Evolutionary conservation across 31 red algal species (phyloP), one percentile per base, ranked within the genome.

Genomic region (Asparagopsis taxiformis): DNA sequence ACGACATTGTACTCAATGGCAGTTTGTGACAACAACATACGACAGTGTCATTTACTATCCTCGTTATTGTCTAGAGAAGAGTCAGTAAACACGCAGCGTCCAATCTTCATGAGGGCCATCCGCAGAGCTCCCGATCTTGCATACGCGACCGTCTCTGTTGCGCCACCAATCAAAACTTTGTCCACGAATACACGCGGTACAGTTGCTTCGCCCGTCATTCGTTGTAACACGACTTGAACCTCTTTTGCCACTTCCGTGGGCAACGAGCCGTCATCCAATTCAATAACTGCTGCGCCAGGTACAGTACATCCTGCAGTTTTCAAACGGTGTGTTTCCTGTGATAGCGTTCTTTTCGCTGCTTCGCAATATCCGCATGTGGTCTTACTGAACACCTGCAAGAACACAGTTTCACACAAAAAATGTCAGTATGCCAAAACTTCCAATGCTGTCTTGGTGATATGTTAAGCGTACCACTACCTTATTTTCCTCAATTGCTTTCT

Each of bases 121-220:
- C 59, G 37, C 21, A 84, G 68, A 30, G 61, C 68, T 3, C 79
- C 79, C 1, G 10, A 59, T 23, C 35, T 33, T 2, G 79, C 66
- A 73, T 84, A 84, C 26, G 52, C 19, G 32, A 65, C 20, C 33
- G 79, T 84, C 36, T 84, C 79, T 15, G 33, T 56, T 22, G 68
- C 79, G 23, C 79, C 79, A 28, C 79, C 79, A 8, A 84, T 19
- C 33, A 72, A 84, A 73, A 56, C 32, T 20, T 53, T 31, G 29
- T 65, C 68, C 3, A 84, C 54, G 59, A 84, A 84, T 9, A 84
- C 79, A 8, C 79, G 51, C 4, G 79, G 79, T 15, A 84, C 79
- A 50, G 79, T 84, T 39, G 66, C 50, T 1, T 28, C 68, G 15
- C 79, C 79, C 31, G 79, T 84, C 68, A 72, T 72, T 53, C 59